Conservation (phyloP, 306 rosid genomes). For the Mimosa bimucronata region DNA sequence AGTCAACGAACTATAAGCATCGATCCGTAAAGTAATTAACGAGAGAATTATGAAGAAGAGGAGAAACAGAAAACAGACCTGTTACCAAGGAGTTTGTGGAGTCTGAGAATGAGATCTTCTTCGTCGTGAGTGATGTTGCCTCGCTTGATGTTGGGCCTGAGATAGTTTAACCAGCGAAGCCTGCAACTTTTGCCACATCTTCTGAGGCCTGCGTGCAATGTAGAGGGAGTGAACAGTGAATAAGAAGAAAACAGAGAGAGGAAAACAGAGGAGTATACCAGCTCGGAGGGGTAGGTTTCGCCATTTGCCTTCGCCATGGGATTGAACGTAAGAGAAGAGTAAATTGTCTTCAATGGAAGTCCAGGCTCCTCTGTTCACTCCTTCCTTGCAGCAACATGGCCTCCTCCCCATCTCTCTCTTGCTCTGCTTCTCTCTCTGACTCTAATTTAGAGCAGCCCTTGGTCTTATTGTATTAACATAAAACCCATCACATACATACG, state of each 20-base stretch:
- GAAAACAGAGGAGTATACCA: neutral
- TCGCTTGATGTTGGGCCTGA: constrained; percentile 13
- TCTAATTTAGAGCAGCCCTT: neutral
- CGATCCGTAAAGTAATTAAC: neutral
- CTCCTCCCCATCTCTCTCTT: constrained; percentile 10
- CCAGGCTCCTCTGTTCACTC: constrained; percentile 26
- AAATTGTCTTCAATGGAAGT: neutral
- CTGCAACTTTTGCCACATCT: constrained; percentile 19
- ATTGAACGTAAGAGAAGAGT: neutral
- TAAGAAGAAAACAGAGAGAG: neutral
- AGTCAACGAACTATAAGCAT: too few species aligned
- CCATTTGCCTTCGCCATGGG: constrained; percentile 21
- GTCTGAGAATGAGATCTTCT: constrained; percentile 17
- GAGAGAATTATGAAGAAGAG: neutral
- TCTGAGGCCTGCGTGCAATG: neutral
- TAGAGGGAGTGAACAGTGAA: neutral
- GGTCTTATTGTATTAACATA: neutral
- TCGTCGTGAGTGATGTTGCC: constrained; percentile 13
- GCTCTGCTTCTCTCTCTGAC: neutral
- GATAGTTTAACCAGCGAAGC: constrained; percentile 15
- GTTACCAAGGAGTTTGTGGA: constrained; percentile 19
- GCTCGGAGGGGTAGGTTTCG: constrained; percentile 8
- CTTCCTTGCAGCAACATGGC: constrained; percentile 16
- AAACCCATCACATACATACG: neutral
- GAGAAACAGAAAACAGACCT: neutral